Conservation (phyloP, 371 early-diverging fungal genomes). For the Actinomucor elegans region DNA sequence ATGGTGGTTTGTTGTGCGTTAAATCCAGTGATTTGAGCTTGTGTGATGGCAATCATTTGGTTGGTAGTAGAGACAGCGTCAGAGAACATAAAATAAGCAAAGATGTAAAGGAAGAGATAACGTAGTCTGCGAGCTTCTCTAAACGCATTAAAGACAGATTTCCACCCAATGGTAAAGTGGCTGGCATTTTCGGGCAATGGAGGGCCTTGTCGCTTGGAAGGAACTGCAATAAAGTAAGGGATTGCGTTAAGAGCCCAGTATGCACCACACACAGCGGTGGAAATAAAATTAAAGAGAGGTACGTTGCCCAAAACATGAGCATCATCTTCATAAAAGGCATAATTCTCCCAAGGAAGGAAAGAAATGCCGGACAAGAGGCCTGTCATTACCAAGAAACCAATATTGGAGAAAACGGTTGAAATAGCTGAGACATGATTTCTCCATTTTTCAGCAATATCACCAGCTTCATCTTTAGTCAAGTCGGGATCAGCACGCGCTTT, state of each 20-base stretch:
- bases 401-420: slow-evolving; percentile 47
- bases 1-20: slow-evolving; percentile 40
- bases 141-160: slow-evolving; percentile 35
- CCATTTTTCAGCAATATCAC: slow-evolving; percentile 35
- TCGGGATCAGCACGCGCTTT: slow-evolving; percentile 37
- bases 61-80: slow-evolving; percentile 59
- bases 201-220: slow-evolving; percentile 40
- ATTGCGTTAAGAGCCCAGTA: slow-evolving; percentile 47
- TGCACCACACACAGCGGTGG: slow-evolving; percentile 47
- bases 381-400: slow-evolving; percentile 48
- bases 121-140: slow-evolving; percentile 46
- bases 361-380: slow-evolving; percentile 43
- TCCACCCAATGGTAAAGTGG: slow-evolving; percentile 50
- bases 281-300: slow-evolving; percentile 43
- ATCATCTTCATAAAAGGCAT: slow-evolving; percentile 22
- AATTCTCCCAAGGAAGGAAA: slow-evolving; percentile 31
- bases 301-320: slow-evolving; percentile 37
- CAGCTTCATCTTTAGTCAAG: slow-evolving; percentile 23
- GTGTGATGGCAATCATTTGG: slow-evolving; percentile 43
- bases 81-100: slow-evolving; percentile 61
- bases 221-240: slow-evolving; percentile 46
- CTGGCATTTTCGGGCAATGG: slow-evolving; percentile 29
- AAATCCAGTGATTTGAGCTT: slow-evolving; percentile 42
- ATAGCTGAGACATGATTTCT: slow-evolving; percentile 54
- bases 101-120: slow-evolving; percentile 52